A percentile compares a stretch with the other conserved stretches of the same genome.
phyloP scores from a whole-genome alignment of 805 yeast genomes.

The Cyberlindnera americana region DNA sequence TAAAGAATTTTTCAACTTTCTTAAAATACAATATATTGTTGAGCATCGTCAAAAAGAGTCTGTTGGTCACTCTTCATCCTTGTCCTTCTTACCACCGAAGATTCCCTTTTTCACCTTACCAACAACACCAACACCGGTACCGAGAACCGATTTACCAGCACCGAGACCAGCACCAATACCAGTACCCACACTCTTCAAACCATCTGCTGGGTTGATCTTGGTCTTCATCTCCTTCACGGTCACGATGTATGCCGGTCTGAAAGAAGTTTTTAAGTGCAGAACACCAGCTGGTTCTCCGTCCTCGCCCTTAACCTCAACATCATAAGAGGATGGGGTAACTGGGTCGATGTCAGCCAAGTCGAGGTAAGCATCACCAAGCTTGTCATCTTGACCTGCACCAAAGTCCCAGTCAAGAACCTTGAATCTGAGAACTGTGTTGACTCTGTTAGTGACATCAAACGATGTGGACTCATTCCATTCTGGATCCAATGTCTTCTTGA shows the following conservation, averaged over 20 bases:
- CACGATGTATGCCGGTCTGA: slow-evolving; percentile 68
- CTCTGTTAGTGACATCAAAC: slow-evolving; percentile 57
- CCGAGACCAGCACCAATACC: slow-evolving; percentile 47
- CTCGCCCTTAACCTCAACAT: slow-evolving; percentile 44
- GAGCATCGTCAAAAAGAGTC: too few species aligned
- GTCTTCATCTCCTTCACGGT: slow-evolving; percentile 36
- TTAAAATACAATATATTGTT: background rate
- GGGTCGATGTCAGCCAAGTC: slow-evolving; percentile 62
- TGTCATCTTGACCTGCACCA: slow-evolving; percentile 82
- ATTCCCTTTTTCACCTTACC: slow-evolving; percentile 39
- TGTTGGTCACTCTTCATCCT: slow-evolving; percentile 7
- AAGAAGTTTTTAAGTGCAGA: slow-evolving; percentile 53
- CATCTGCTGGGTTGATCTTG: slow-evolving; percentile 41
- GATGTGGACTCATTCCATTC: slow-evolving; percentile 72
- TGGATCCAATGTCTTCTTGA: slow-evolving; percentile 89
- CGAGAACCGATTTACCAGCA: slow-evolving; percentile 33
- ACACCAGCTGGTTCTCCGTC: slow-evolving; percentile 53
- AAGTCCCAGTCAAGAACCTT: slow-evolving; percentile 88
- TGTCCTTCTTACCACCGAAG: slow-evolving; percentile 32
- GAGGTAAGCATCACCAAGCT: slow-evolving; percentile 62
- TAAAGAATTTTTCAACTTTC: too few species aligned
- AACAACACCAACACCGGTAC: slow-evolving; percentile 39
- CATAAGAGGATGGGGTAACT: slow-evolving; percentile 45
- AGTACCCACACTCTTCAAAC: slow-evolving; percentile 48
- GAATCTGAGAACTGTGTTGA: slow-evolving; percentile 53